phyloP scores from a whole-genome alignment of 2,329 filamentous ascomycete genomes.

The Salinomyces thailandicus region DNA sequence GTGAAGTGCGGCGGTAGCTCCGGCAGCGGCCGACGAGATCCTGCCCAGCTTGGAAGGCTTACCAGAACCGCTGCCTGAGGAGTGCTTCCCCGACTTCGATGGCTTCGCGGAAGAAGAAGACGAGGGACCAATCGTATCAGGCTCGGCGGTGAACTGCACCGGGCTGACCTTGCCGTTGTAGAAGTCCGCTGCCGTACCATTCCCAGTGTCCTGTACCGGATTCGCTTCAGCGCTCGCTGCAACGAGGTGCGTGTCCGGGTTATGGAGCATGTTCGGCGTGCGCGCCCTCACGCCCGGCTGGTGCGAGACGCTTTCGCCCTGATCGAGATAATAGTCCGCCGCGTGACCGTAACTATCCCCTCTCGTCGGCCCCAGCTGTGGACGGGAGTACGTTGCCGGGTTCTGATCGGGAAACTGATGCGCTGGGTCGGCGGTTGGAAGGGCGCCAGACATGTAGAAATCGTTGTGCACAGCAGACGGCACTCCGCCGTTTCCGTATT shows the following conservation, averaged over 20 bases:
- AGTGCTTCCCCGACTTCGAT: conserved; percentile 1
- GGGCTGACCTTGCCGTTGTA: conserved; percentile 29
- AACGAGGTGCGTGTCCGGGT: conserved; percentile 45
- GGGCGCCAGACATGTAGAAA: conserved; percentile 21
- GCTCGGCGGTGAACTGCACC: not conserved
- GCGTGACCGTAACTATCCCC: conserved; percentile 42
- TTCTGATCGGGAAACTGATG: conserved; percentile 52
- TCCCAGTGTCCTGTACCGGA: conserved; percentile 50
- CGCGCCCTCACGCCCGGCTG: conserved; percentile 51
- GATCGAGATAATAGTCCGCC: conserved; percentile 52
- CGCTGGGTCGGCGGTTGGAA: conserved; percentile 17
- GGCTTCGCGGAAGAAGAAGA: conserved; percentile 1
- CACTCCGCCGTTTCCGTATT: not conserved
- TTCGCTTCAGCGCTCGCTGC: conserved; percentile 41
- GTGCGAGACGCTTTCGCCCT: conserved; percentile 47
- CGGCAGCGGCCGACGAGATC: conserved; percentile 6
- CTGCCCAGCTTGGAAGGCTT: conserved; percentile 11
- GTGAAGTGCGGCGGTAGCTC: conserved; percentile 1
- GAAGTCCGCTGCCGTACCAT: conserved; percentile 49
- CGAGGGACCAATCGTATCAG: not conserved
- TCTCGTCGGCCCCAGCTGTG: conserved; percentile 34
- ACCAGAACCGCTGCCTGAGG: conserved; percentile 3
- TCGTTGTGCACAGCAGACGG: conserved; percentile 6
- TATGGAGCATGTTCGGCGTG: conserved; percentile 42
- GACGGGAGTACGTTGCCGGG: conserved; percentile 34